Evolutionary conservation across 2,329 filamentous ascomycete species (phyloP), one percentile per base, ranked within the genome.

Genomic region (Delphinella strobiligena): DNA sequence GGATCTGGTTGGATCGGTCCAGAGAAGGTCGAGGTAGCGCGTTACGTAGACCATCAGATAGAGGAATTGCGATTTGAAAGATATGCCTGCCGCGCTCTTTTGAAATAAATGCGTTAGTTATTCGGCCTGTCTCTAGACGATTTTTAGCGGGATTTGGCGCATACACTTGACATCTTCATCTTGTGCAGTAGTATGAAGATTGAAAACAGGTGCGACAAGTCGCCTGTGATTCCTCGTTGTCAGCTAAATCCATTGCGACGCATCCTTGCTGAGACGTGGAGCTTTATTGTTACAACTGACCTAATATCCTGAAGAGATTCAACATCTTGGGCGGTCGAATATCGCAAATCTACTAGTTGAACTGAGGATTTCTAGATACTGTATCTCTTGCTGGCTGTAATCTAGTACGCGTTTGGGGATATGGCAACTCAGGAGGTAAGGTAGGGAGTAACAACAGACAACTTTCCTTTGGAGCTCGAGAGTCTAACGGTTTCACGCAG

Each of bases 41-140:
- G 88, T 93, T 32, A 93, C 60, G 63, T 98, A 98, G 54, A 98
- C 91, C 33, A 94, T 68, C 51, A 96, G 71, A 65, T 98, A 98
- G 42, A 98, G 74, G 37, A 80, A 85, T 72, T 98, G 91, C 46
- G 89, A 95, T 63, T 98, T 98, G 75, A 98, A 96, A 12, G 91
- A 98, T 63, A 98, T 89, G 53, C 91, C 91, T 31, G 89, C 81
- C 61, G 88, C 94, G 71, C 88, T 95, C 89, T 95, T 59, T n/a
- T 15, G 17, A 16, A 3, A 16, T 12, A 12, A 24, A n/a, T n/a
- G n/a, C n/a, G n/a, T n/a, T 43, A 10, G 36, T 31, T 5, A 30
- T 11, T 15, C 14, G 31, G 17, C 4, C 10, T 17, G 5, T 31
- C 24, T n/a, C 17, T 17, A 16, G 8, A 17, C 19, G 4, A 7